Percentiles rank a stretch among this genome's conserved stretches.
Evolutionary conservation across 805 yeast species (phyloP).

Genomic region (Yueomyces sp.): DNA sequence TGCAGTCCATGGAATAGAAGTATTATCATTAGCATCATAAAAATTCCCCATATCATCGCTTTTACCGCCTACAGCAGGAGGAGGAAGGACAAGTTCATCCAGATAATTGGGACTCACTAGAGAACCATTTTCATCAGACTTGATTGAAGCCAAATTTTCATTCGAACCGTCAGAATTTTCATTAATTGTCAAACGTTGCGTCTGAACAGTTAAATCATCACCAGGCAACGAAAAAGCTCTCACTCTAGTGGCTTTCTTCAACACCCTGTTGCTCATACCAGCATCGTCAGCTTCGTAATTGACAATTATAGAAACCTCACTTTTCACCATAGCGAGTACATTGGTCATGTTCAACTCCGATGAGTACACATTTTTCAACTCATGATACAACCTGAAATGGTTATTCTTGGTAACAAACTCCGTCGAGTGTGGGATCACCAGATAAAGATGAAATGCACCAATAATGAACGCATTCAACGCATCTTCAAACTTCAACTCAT

Average conservation of each 20-base stretch:
- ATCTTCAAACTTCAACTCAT: constrained; percentile 10
- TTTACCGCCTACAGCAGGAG: not conserved
- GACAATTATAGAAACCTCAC: constrained; percentile 20
- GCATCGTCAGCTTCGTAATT: constrained; percentile 4
- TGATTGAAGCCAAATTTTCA: not conserved
- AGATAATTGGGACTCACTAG: not conserved
- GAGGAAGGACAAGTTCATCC: not conserved
- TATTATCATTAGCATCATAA: constrained; percentile 12
- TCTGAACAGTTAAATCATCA: not conserved
- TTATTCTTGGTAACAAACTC: constrained; percentile 30
- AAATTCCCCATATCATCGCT: constrained; percentile 5
- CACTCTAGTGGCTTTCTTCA: constrained; percentile 6
- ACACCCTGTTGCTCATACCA: constrained; percentile 4
- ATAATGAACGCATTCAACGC: constrained; percentile 24
- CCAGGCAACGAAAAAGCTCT: constrained; percentile 24
- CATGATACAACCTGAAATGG: constrained; percentile 25
- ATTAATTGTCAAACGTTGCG: not conserved
- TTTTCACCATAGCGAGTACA: constrained; percentile 24
- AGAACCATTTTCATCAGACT: not conserved
- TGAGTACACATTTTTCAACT: constrained; percentile 25
- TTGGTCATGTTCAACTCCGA: constrained; percentile 28
- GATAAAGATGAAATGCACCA: constrained; percentile 26
- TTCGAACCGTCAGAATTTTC: not conserved
- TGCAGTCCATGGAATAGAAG: constrained; percentile 25
- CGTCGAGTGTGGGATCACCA: constrained; percentile 27